Percentiles rank a stretch among this genome's conserved stretches.
Evolutionary conservation across 805 yeast species (phyloP).

Genomic region (Yarrowia sp.): DNA sequence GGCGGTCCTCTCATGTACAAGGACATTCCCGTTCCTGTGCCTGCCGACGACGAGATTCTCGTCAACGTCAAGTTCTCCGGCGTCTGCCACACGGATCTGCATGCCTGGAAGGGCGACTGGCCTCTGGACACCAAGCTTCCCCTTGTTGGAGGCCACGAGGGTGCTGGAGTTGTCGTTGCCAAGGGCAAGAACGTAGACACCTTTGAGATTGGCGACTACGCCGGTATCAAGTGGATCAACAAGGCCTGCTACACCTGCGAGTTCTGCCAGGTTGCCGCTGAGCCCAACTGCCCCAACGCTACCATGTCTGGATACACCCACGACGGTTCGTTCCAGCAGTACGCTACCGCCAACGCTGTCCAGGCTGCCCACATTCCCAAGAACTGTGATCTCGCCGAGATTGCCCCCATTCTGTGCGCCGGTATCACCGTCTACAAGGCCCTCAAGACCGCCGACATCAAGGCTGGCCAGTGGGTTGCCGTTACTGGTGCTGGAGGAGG

Average conservation of each 20-base stretch:
- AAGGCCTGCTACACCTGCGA: conserved; percentile 80
- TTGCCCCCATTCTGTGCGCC: conserved; percentile 87
- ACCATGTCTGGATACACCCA: conserved; percentile 85
- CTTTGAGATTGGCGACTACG: conserved; percentile 79
- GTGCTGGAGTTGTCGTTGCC: conserved; percentile 86
- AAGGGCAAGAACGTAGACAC: conserved; percentile 71
- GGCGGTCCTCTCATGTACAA: conserved; percentile 70
- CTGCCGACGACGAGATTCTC: conserved; percentile 77
- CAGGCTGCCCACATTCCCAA: conserved; percentile 83
- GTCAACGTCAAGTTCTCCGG: conserved; percentile 87
- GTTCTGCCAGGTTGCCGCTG: conserved; percentile 69
- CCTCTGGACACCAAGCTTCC: conserved; percentile 78
- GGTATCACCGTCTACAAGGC: conserved; percentile 94
- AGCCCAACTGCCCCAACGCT: conserved; percentile 74
- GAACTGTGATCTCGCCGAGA: conserved; percentile 74
- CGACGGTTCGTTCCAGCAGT: conserved; percentile 91
- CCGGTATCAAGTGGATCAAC: conserved; percentile 86
- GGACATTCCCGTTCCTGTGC: conserved; percentile 81
- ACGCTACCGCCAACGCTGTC: conserved; percentile 85
- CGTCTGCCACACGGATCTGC: conserved; percentile 93
- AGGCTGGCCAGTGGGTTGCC: conserved; percentile 78
- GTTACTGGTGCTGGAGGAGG: conserved; percentile 84
- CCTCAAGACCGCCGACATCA: conserved; percentile 74
- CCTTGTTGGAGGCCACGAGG: conserved; percentile 88
- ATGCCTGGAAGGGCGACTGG: conserved; percentile 96